Percentiles rank a stretch among this genome's conserved stretches.
phyloP scores from a whole-genome alignment of 2,329 filamentous ascomycete species.

The Penicillium occitanis region DNA sequence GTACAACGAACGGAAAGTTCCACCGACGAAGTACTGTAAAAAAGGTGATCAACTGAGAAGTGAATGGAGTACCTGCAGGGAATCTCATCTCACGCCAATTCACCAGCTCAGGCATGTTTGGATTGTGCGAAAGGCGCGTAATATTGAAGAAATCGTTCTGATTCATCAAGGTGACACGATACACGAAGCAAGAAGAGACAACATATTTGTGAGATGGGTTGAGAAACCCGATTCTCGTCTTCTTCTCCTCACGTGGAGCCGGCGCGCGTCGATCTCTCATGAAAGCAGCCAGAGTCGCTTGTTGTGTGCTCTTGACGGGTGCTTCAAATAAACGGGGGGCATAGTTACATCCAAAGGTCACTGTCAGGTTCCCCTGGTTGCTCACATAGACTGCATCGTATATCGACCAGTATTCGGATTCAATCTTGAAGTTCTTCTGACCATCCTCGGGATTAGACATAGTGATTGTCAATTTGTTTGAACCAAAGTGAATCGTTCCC shows the following conservation, averaged over 20 bases:
- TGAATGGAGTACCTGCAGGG: conserved; percentile 18
- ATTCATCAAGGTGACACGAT: conserved; percentile 41
- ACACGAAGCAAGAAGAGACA: conserved; percentile 43
- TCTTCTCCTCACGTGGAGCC: conserved; percentile 13
- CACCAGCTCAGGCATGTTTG: conserved; percentile 24
- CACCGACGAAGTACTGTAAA: conserved; percentile 13
- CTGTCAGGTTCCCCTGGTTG: conserved; percentile 22
- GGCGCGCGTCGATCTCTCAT: conserved; percentile 18
- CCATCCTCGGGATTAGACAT: conserved; percentile 41
- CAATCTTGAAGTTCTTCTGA: conserved; percentile 37
- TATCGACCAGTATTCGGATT: conserved; percentile 27
- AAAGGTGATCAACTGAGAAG: conserved; percentile 21
- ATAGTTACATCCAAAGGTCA: conserved; percentile 48
- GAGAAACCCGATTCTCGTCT: conserved; percentile 24
- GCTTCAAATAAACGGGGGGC: conserved; percentile 26
- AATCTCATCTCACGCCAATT: conserved; percentile 25
- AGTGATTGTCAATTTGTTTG: conserved; percentile 44
- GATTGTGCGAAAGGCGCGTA: conserved; percentile 27
- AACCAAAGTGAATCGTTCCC: conserved; percentile 45
- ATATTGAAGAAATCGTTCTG: conserved; percentile 31
- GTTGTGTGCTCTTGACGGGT: neutral
- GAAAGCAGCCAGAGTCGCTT: neutral
- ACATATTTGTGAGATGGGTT: conserved; percentile 23
- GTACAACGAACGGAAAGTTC: conserved; percentile 53
- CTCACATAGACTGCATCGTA: conserved; percentile 26